Conservation (phyloP, 2,329 filamentous ascomycete species). For the Aspergillus pseudoglaucus region DNA sequence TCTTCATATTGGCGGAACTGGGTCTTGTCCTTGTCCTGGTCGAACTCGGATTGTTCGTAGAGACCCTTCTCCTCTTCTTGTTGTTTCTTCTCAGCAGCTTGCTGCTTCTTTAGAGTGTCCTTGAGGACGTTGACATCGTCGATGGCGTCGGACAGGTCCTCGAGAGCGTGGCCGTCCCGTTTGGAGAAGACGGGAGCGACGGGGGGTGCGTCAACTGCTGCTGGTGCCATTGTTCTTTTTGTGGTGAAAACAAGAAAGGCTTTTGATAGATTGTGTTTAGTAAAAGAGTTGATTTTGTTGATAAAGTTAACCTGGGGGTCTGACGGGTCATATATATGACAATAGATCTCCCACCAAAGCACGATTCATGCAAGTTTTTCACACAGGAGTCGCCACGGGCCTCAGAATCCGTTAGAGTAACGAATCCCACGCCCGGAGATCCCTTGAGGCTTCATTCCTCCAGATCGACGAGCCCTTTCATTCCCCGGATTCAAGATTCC, state of each 20-base stretch:
- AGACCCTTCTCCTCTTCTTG: slow-evolving; percentile 36
- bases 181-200: slow-evolving; percentile 27
- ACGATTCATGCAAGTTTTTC: neutral
- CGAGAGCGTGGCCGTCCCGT: slow-evolving; percentile 52
- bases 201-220: slow-evolving; percentile 19
- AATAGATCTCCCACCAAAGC: neutral
- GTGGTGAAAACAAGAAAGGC: neutral
- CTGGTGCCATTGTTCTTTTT: slow-evolving; percentile 22
- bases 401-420: neutral
- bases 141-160: slow-evolving; percentile 54
- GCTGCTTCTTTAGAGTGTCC: slow-evolving; percentile 45
- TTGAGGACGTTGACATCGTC: slow-evolving; percentile 57
- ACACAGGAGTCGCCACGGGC: neutral
- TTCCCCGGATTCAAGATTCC: slow-evolving; percentile 29
- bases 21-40: slow-evolving; percentile 69
- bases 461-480: slow-evolving; percentile 8
- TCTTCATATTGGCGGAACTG: slow-evolving; percentile 77
- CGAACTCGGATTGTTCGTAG: slow-evolving; percentile 59
- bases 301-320: neutral
- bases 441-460: slow-evolving; percentile 4
- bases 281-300: neutral
- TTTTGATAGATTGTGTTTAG: neutral
- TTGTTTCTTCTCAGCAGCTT: slow-evolving; percentile 33
- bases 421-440: neutral
- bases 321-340: neutral